These are phyloP conservation scores for Endocalyx cinctus DNA, from an alignment of 2,329 filamentous ascomycete species.

Conservation along the genomic window DNA sequence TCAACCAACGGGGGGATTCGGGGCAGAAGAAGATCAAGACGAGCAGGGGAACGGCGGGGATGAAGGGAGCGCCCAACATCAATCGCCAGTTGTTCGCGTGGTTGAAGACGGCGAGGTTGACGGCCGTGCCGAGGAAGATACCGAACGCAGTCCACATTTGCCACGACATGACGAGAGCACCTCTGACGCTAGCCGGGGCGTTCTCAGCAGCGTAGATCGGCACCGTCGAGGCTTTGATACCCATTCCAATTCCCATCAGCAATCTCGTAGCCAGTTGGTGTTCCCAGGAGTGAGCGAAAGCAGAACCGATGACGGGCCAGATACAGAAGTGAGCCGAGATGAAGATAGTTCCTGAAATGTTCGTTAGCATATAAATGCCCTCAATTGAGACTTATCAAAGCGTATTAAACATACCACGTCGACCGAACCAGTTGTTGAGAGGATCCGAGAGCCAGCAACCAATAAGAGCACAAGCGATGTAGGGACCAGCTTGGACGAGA, in stretches of 20 bases:
- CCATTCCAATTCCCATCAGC: slow-evolving; percentile 72
- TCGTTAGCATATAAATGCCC: slow-evolving; percentile 32
- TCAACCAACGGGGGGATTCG: slow-evolving; percentile 61
- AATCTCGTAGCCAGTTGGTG: slow-evolving; percentile 68
- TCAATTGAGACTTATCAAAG: neutral
- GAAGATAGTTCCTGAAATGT: slow-evolving; percentile 66
- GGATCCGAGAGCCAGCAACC: slow-evolving; percentile 59
- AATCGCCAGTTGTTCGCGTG: slow-evolving; percentile 31
- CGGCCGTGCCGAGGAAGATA: slow-evolving; percentile 57
- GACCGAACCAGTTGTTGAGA: slow-evolving; percentile 57
- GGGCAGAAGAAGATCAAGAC: slow-evolving; percentile 61
- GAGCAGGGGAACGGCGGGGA: slow-evolving; percentile 53
- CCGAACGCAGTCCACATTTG: slow-evolving; percentile 63
- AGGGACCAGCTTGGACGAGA: slow-evolving; percentile 48
- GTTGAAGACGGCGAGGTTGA: slow-evolving; percentile 49
- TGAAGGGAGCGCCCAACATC: slow-evolving; percentile 54
- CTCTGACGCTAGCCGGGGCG: slow-evolving; percentile 63
- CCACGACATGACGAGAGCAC: slow-evolving; percentile 80
- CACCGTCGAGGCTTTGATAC: slow-evolving; percentile 66
- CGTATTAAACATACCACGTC: slow-evolving; percentile 33
- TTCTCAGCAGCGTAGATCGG: slow-evolving; percentile 76
- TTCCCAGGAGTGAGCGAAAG: slow-evolving; percentile 66
- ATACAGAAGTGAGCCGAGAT: slow-evolving; percentile 69
- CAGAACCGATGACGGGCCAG: slow-evolving; percentile 65
- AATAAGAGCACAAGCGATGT: slow-evolving; percentile 40